Conservation (phyloP, 371 early-diverging fungal genomes). For the Lichtheimia ornata region DNA sequence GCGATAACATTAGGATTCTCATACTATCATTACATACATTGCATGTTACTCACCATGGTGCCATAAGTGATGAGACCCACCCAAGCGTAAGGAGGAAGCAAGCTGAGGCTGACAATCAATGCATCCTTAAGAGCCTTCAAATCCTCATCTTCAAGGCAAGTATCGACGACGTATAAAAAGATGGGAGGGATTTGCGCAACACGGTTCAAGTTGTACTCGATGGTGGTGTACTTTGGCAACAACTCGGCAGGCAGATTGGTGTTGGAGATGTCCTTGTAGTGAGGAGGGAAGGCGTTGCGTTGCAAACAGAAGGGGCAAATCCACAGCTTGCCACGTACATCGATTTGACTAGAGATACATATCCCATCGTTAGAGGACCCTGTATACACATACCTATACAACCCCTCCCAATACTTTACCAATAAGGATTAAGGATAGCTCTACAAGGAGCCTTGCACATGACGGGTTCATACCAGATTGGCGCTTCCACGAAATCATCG, state of each 20-base stretch:
- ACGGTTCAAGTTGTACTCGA: conserved; percentile 92
- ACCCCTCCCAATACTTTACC: conserved; percentile 56
- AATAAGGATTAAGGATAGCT: conserved; percentile 97
- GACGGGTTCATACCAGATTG: conserved; percentile 96
- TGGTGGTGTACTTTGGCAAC: conserved; percentile 92
- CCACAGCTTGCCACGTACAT: conserved; percentile 96
- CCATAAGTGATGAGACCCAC: conserved; percentile 98
- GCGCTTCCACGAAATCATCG: conserved; percentile 66
- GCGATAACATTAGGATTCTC: too few relatives aligned
- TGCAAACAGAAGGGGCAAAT: conserved; percentile 98
- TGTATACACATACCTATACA: neutral
- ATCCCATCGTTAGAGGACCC: neutral
- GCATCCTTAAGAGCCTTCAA: conserved; percentile 95
- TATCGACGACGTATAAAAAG: conserved; percentile 98
- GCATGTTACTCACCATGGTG: conserved; percentile 84
- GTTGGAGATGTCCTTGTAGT: conserved; percentile 96
- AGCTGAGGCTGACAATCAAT: conserved; percentile 85
- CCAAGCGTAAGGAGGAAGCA: conserved; percentile 92
- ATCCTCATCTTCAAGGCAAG: conserved; percentile 96
- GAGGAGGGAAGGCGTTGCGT: conserved; percentile 98
- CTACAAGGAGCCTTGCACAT: conserved; percentile 97
- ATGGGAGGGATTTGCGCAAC: conserved; percentile 89
- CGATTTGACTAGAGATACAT: conserved; percentile 73
- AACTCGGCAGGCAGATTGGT: conserved; percentile 98
- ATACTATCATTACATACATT: too few relatives aligned